A percentile compares a stretch with the other conserved stretches of the same genome.
Conservation (phyloP, 768 basidiomycete species). For the Phylloporus arenicola region DNA sequence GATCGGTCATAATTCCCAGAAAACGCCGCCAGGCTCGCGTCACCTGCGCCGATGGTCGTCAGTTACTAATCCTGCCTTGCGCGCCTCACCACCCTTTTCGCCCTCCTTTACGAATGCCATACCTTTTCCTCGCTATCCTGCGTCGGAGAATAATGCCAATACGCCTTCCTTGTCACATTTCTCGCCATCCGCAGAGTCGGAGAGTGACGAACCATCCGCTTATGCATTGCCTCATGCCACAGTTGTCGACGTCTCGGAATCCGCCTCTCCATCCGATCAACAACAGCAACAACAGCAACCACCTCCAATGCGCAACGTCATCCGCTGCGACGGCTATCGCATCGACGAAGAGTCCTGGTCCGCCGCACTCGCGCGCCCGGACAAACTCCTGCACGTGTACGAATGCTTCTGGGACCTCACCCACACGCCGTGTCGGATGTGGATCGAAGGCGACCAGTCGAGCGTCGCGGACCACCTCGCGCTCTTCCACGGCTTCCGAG, state of each 20-base stretch:
- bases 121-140: conserved; percentile 16
- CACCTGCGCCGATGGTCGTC: conserved; percentile 30
- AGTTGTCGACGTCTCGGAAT: conserved; percentile 14
- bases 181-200: conserved; percentile 22
- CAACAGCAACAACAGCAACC: background rate
- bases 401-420: conserved; percentile 27
- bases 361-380: conserved; percentile 17
- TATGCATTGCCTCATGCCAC: conserved; percentile 16
- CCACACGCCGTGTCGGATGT: conserved; percentile 28
- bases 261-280: background rate
- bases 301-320: conserved; percentile 11
- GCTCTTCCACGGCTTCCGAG: conserved; percentile 27
- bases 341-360: conserved; percentile 28
- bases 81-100: conserved; percentile 16
- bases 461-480: conserved; percentile 30
- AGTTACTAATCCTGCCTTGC: conserved; percentile 25
- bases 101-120: conserved; percentile 9
- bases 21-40: conserved; percentile 25
- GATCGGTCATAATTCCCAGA: conserved; percentile 28
- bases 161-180: conserved; percentile 7
- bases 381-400: conserved; percentile 25
- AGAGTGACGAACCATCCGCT: conserved; percentile 13
- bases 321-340: conserved; percentile 24
- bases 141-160: conserved; percentile 5
- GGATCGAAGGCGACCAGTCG: conserved; percentile 32